Conservation (phyloP, 306 rosid genomes). For the Cyclanthera cordifolia region DNA sequence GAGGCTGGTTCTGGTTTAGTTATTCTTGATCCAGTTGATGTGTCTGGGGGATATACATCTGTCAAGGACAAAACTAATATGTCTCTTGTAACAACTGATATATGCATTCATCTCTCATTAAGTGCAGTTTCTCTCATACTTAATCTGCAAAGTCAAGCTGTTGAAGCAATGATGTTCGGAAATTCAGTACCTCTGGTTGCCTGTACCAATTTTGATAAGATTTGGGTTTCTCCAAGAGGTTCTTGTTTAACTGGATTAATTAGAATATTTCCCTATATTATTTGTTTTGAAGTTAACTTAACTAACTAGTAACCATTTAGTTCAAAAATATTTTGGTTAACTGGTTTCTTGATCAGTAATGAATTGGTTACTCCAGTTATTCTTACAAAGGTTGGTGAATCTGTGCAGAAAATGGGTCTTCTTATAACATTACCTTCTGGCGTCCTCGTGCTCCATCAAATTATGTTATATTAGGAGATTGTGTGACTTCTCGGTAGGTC, state of each 20-base stretch:
- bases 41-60: conserved; percentile 95
- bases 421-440: conserved; percentile 71
- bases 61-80: conserved; percentile 86
- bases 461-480: conserved; percentile 85
- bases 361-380: conserved; percentile 6
- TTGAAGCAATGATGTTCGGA: conserved; percentile 62
- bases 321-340: background rate
- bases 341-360: background rate
- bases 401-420: conserved; percentile 47
- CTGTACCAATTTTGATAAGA: conserved; percentile 71
- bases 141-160: conserved; percentile 78
- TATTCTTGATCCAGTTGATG: conserved; percentile 87
- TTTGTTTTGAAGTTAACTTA: background rate
- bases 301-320: background rate
- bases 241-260: conserved; percentile 9
- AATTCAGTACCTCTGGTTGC: conserved; percentile 58
- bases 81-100: conserved; percentile 72
- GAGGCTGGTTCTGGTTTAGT: conserved; percentile 96
- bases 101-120: conserved; percentile 85
- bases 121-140: conserved; percentile 78
- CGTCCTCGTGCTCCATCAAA: conserved; percentile 89
- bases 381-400: conserved; percentile 6
- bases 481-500: conserved; percentile 76
- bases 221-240: conserved; percentile 91
- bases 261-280: background rate